Base-by-base conservation (phyloP, 2,329 filamentous ascomycete genomes). In the Sporothrix schenckii region DNA sequence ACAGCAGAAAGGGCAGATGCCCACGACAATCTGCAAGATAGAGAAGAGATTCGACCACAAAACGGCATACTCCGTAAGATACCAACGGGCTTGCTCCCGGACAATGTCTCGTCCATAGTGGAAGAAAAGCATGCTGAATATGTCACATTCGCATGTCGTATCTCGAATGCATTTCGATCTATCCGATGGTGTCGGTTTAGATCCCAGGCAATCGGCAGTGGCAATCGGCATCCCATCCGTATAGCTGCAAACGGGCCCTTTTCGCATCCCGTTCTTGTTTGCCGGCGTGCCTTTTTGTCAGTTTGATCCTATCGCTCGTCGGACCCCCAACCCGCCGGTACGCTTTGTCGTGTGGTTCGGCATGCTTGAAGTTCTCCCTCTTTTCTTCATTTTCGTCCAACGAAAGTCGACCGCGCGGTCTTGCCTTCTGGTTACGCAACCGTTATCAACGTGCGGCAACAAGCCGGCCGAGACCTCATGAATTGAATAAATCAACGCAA, bases 201-300 rank as follows among this genome's bases (percentile, higher is more conserved):
- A 63, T 27, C n/a, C 58, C 58, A 21, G 58, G 58, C 47, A 24
- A 27, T 63, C 39, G 39, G 58, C 58, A 63, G 58, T 63, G n/a
- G 58, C 21, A 47, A 39, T 24, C 47, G 58, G 30, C 9, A 16
- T 16, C 27, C 27, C 53, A 6, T 34, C 53, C 53, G 41, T 60
- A 24, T 61, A 44, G 34, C 34, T 41, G 56, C 30, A 61, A n/a
- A 9, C 56, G 34, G 34, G 11, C 56, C 30, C 27, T 58, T 58
- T 52, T 34, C 11, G n/a, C 21, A 34, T 34, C 34, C 34, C 7
- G 34, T 34, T 34, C 6, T 34, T 34, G 34, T 34, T 34, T 7
- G 34, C 7, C 34, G 34, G 34, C 11, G 30, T 56, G 53, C 16
- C 53, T 34, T 14, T 34, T 56, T 54, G 52, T 30, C 39, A 39